phyloP scores from a whole-genome alignment of 2,329 filamentous ascomycete genomes.

The Colletotrichum eremochloae region DNA sequence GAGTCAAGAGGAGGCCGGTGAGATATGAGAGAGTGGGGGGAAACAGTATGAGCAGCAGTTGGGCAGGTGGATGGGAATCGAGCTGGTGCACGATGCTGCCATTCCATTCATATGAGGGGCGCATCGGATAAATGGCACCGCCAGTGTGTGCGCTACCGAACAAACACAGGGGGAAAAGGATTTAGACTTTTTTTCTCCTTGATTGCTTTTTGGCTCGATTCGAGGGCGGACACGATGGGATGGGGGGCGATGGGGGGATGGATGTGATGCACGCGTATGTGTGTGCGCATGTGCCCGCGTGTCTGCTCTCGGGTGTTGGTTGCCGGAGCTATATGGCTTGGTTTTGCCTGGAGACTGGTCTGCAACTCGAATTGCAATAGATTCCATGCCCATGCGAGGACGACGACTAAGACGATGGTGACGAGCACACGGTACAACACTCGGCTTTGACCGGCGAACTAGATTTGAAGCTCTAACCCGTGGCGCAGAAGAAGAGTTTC shows the following conservation, averaged over 20 bases:
- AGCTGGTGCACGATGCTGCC: background rate
- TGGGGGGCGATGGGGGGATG: too few species aligned
- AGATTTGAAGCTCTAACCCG: conserved; percentile 20
- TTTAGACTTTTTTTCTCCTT: background rate
- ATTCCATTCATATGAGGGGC: background rate
- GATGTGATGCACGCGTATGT: background rate
- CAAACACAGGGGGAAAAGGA: background rate
- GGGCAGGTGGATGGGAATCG: conserved; percentile 1
- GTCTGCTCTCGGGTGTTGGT: background rate
- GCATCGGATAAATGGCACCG: conserved; percentile 18
- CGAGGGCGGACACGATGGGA: background rate
- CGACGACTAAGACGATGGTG: too few species aligned
- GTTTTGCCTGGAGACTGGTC: conserved; percentile 11
- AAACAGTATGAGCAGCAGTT: background rate
- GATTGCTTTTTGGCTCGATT: background rate
- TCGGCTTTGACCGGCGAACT: conserved; percentile 6
- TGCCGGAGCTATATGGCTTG: background rate
- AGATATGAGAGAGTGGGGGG: background rate
- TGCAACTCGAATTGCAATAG: conserved; percentile 8
- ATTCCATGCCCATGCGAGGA: background rate
- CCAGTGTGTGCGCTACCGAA: conserved; percentile 8
- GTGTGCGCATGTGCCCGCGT: conserved; percentile 8
- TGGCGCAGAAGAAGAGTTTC: conserved; percentile 12
- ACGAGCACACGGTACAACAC: background rate
- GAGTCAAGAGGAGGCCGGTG: too few species aligned